Conservation (phyloP, 768 basidiomycete species). For the Zangia roseola region DNA sequence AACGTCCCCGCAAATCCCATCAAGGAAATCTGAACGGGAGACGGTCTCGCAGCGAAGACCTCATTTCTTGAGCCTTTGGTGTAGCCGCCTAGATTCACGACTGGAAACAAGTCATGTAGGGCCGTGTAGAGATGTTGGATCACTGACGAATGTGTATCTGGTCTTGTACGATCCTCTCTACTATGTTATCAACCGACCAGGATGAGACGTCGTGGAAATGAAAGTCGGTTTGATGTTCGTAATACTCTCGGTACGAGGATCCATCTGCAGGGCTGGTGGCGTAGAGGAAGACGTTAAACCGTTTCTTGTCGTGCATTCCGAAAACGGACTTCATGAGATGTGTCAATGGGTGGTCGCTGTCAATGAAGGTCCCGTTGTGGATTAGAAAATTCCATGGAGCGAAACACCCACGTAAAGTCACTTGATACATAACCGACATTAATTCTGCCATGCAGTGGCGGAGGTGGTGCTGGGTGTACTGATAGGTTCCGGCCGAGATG, state of each 20-base stretch:
- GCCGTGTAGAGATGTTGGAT: not conserved
- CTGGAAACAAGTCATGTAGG: constrained; percentile 20
- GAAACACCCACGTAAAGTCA: constrained; percentile 41
- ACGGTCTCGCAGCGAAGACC: constrained; percentile 48
- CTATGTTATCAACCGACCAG: constrained; percentile 36
- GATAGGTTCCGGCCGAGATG: constrained; percentile 26
- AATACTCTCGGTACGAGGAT: constrained; percentile 42
- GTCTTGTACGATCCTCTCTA: constrained; percentile 40
- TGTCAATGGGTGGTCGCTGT: constrained; percentile 49
- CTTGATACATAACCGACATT: constrained; percentile 51
- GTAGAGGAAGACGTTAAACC: constrained; percentile 45
- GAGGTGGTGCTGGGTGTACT: constrained; percentile 42
- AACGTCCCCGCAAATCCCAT: constrained; percentile 54
- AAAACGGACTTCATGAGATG: constrained; percentile 55
- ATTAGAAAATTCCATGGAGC: not conserved
- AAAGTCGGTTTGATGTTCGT: constrained; percentile 37
- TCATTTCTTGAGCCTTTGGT: constrained; percentile 54
- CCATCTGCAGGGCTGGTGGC: constrained; percentile 49
- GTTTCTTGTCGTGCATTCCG: constrained; percentile 38
- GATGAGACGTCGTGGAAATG: constrained; percentile 43
- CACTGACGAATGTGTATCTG: constrained; percentile 47
- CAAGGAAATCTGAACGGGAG: constrained; percentile 47
- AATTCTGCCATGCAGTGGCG: constrained; percentile 39
- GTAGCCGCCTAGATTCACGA: constrained; percentile 48
- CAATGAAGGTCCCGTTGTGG: not conserved